Evolutionary conservation across 1,284 basidiomycete genomes (phyloP), one percentile per base, ranked within the genome.

Genomic region (Sparassis latifolia): DNA sequence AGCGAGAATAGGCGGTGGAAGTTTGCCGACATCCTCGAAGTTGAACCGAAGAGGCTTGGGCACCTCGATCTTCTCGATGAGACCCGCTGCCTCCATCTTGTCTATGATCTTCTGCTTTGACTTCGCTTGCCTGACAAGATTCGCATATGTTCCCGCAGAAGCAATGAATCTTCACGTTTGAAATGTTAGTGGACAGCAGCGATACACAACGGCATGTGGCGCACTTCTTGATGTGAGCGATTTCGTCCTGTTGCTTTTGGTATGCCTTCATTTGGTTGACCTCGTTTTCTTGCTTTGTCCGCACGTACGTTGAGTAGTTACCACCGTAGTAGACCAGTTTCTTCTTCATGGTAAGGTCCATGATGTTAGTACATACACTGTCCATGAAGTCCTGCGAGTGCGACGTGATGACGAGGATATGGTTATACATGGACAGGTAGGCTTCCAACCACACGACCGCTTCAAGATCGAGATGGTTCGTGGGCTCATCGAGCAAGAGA

Each of bases 101-200:
- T 99, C 96, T 70, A 99, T 97, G 58, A 97, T 97, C 77, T 99
- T 98, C 71, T 98, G 96, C 75, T 99, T 99, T 45, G 94, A 97
- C 77, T 99, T 98, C 63, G 96, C 96, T 74, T 99, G 96, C 69
- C 88, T 92, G 65, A 98, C 96, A 62, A 98, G 82, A 72, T 98
- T 99, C 66, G 96, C 96, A 67, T 98, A 98, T 44, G 96, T 98
- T 84, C 96, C 96, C 42, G 96, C 96, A 41, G 91, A 95, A 10
- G 96, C 93, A 62, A 98, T 98, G 79, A 97, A 93, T 66, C 89
- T 92, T 39, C 10, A 35, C 33, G 42, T 33, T 9, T 28, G 32
- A 39, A 39, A 20, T 20, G 20, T 20, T 20, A 20, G 20, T 20
- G 20, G 20, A 20, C 20, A 20, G 20, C 20, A 20, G 20, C 20